Evolutionary conservation across 108 stramenopile species (phyloP).

Genomic region (Schizochytrium sp.): DNA sequence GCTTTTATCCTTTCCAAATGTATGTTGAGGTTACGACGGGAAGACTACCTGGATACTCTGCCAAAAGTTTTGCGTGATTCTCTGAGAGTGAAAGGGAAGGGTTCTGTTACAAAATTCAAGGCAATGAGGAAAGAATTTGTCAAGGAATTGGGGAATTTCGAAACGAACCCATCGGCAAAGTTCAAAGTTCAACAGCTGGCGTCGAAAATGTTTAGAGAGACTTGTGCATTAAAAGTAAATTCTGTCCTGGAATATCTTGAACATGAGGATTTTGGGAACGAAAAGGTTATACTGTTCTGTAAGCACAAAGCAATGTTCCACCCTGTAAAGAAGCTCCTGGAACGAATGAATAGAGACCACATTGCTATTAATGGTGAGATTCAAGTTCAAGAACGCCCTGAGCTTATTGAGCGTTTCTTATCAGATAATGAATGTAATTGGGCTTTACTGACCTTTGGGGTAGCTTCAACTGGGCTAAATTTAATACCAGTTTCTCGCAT

Average conservation of each 20-base stretch:
- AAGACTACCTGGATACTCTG: not conserved
- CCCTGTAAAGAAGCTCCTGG: not conserved
- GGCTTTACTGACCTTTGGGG: not conserved
- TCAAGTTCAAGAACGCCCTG: not conserved
- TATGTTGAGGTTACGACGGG: not conserved
- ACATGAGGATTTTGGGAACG: not conserved
- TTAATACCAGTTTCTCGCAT: slow-evolving; percentile 13
- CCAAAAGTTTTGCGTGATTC: not conserved
- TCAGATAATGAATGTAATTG: not conserved
- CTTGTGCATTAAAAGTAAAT: not conserved
- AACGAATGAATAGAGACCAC: too few relatives aligned
- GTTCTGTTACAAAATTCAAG: not conserved
- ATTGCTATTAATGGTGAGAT: not conserved
- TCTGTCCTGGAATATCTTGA: not conserved
- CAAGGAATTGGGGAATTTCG: not conserved
- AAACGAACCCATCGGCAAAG: not conserved
- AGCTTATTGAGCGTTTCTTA: not conserved
- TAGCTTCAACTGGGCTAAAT: not conserved
- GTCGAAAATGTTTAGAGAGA: slow-evolving; percentile 3
- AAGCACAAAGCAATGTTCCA: not conserved
- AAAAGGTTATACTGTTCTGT: slow-evolving; percentile 16
- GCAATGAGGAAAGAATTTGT: not conserved
- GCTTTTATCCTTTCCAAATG: not conserved
- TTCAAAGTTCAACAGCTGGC: not conserved
- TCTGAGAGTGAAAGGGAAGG: too few relatives aligned